Conservation (phyloP, 139 green algal species). For the Tetraselmis chui region DNA sequence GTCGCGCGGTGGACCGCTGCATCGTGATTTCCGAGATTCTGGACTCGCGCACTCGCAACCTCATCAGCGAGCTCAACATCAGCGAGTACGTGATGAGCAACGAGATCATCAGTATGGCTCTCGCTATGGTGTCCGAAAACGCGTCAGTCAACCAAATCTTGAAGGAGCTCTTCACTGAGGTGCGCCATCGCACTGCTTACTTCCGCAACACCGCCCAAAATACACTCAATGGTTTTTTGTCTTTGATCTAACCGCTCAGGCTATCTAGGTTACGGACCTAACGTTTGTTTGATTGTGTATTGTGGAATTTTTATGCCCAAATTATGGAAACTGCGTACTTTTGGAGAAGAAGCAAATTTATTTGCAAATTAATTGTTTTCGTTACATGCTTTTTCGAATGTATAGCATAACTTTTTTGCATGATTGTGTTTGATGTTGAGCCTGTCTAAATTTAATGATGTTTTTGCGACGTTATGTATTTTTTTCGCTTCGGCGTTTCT, state of each 20-base stretch:
- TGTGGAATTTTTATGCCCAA: not conserved
- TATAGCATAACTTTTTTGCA: too few relatives aligned
- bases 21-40: conserved; percentile 50
- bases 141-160: conserved; percentile 39
- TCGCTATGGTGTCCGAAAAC: conserved; percentile 49
- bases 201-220: too few relatives aligned
- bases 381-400: too few relatives aligned
- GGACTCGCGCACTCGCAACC: conserved; percentile 33
- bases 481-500: too few relatives aligned
- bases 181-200: too few relatives aligned
- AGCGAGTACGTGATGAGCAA: conserved; percentile 45
- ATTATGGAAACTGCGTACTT: too few relatives aligned
- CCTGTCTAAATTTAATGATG: too few relatives aligned
- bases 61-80: conserved; percentile 38
- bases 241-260: not conserved
- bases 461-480: too few relatives aligned
- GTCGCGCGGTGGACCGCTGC: conserved; percentile 5
- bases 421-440: too few relatives aligned
- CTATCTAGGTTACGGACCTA: not conserved
- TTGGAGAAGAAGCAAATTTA: not conserved
- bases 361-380: not conserved
- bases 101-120: conserved; percentile 43
- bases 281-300: not conserved
- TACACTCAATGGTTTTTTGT: not conserved
- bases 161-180: conserved; percentile 42